Conservation (phyloP, 176 grass and related monocot species). For the Ananas comosus region DNA sequence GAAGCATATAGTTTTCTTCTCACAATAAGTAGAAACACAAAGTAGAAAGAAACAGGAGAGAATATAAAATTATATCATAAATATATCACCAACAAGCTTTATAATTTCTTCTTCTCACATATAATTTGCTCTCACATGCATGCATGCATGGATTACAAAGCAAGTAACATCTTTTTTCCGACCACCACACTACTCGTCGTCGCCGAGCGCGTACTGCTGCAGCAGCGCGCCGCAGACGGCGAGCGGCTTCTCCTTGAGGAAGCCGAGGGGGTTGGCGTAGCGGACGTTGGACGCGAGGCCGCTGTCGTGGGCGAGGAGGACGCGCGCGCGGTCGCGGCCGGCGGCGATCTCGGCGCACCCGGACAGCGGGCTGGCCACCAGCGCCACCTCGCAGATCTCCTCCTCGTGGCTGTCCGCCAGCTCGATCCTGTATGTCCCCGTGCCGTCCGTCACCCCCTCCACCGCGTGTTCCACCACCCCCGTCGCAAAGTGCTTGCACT, state of each 20-base stretch:
- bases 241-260: slow-evolving; percentile 26
- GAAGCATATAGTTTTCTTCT: too few relatives aligned
- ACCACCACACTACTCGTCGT: not conserved
- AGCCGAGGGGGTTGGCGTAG: slow-evolving; percentile 33
- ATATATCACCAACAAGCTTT: too few relatives aligned
- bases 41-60: too few relatives aligned
- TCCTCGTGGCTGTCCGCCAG: slow-evolving; percentile 56
- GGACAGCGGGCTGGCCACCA: slow-evolving; percentile 40
- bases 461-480: slow-evolving; percentile 23
- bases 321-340: slow-evolving; percentile 8
- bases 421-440: slow-evolving; percentile 48
- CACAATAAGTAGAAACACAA: too few relatives aligned
- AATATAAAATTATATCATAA: too few relatives aligned
- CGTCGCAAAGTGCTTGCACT: slow-evolving; percentile 53
- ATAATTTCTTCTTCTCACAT: too few relatives aligned
- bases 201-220: slow-evolving; percentile 19
- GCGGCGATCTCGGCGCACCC: slow-evolving; percentile 25
- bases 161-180: too few relatives aligned
- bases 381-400: slow-evolving; percentile 63
- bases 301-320: slow-evolving; percentile 12
- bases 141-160: too few relatives aligned
- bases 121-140: too few relatives aligned
- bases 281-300: slow-evolving; percentile 14
- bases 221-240: slow-evolving; percentile 19
- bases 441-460: slow-evolving; percentile 37